Evolutionary conservation across 176 grass and related monocot genomes (phyloP).

Genomic region (Oryza glumipatula): DNA sequence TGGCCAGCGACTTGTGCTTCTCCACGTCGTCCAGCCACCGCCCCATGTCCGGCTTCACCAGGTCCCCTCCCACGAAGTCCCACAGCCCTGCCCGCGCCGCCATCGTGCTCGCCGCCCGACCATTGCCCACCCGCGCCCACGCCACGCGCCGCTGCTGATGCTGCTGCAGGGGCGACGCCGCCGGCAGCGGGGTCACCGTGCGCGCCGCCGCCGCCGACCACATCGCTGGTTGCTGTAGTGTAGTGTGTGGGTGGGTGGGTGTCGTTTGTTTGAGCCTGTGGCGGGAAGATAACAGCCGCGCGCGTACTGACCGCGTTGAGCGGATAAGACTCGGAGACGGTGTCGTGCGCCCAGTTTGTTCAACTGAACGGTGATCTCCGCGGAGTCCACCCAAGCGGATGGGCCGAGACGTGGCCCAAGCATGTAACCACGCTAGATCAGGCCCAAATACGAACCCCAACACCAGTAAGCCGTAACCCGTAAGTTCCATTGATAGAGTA

Average conservation of each 20-base stretch:
- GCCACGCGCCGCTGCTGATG: not conserved
- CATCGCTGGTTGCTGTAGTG: conserved; percentile 18
- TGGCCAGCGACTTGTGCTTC: conserved; percentile 83
- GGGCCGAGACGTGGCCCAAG: too few relatives aligned
- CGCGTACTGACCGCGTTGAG: not conserved
- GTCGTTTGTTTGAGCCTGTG: not conserved
- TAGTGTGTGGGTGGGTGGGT: not conserved
- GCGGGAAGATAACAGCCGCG: conserved; percentile 37
- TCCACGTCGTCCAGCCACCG: conserved; percentile 85
- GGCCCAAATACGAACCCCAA: too few relatives aligned
- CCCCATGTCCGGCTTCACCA: conserved; percentile 73
- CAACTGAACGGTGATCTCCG: too few relatives aligned
- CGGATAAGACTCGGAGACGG: conserved; percentile 15
- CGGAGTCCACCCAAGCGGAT: too few relatives aligned
- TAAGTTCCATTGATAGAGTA: too few relatives aligned
- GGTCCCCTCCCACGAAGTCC: conserved; percentile 82
- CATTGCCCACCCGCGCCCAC: not conserved
- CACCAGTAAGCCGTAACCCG: too few relatives aligned
- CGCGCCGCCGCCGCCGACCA: conserved; percentile 51
- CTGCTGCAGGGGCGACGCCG: not conserved
- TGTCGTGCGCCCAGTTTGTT: not conserved
- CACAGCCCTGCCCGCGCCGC: conserved; percentile 29
- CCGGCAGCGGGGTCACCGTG: conserved; percentile 39
- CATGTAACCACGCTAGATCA: too few relatives aligned
- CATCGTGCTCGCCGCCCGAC: conserved; percentile 21